A percentile compares a stretch with the other conserved stretches of the same genome.
These are phyloP conservation scores for Punica granatum DNA, from an alignment of 345 rosid species.

Conservation along the genomic window DNA sequence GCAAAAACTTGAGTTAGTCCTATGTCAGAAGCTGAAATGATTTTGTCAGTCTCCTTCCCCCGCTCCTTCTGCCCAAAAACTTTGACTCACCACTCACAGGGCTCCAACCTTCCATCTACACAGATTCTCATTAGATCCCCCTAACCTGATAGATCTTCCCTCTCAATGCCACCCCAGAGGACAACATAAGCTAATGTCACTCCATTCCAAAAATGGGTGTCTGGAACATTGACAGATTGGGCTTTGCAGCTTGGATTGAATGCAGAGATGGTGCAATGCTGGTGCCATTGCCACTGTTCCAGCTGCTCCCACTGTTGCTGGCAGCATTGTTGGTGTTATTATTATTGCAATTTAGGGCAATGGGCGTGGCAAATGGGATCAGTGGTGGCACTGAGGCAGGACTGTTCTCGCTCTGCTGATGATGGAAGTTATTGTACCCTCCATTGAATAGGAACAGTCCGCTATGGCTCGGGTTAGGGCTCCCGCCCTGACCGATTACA, in stretches of 20 bases:
- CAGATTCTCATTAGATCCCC: constrained; percentile 4
- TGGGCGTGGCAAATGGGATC: constrained; percentile 39
- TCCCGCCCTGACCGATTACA: constrained; percentile 15
- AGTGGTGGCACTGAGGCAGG: constrained; percentile 13
- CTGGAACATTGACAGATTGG: constrained; percentile 61
- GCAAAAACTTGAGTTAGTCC: constrained; percentile 21
- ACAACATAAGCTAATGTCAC: constrained; percentile 29
- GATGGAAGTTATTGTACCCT: constrained; percentile 14
- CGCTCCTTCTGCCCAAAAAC: constrained; percentile 6
- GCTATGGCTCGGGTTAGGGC: constrained; percentile 17
- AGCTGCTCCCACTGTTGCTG: constrained; percentile 20
- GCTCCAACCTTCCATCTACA: background rate
- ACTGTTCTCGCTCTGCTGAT: constrained; percentile 24
- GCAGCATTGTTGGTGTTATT: constrained; percentile 14
- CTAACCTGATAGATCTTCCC: constrained; percentile 19
- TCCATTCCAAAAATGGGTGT: constrained; percentile 88
- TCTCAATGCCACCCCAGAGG: constrained; percentile 12
- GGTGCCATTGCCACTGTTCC: constrained; percentile 31
- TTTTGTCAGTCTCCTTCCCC: constrained; percentile 20
- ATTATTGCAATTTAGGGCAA: constrained; percentile 17
- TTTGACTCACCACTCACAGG: constrained; percentile 17
- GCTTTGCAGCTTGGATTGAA: constrained; percentile 54
- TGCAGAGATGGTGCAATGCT: constrained; percentile 34
- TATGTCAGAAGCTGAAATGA: constrained; percentile 17
- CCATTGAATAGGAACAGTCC: constrained; percentile 24